These are phyloP conservation scores for Rhizoclosmatium globosum DNA, from an alignment of 192 early-diverging fungal genomes.

Conservation along the genomic window DNA sequence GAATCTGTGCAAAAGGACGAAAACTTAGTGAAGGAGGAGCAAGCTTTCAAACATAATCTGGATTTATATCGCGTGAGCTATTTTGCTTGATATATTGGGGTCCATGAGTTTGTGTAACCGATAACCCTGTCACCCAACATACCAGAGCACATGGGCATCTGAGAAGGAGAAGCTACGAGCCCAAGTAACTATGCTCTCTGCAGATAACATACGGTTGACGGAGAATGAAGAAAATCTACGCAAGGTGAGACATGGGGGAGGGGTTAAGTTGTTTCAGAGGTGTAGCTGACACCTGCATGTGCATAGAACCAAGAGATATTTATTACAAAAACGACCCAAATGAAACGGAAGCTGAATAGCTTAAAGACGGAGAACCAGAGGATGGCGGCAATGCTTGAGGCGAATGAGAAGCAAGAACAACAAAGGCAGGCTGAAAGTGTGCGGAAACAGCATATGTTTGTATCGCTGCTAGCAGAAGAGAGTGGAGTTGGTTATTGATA, in stretches of 20 bases:
- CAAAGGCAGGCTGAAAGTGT: conserved; percentile 26
- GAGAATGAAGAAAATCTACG: conserved; percentile 22
- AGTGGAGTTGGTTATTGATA: conserved; percentile 7
- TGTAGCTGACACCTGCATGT: background rate
- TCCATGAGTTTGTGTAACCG: too few species aligned
- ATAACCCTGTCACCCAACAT: background rate
- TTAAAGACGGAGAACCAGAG: conserved; percentile 26
- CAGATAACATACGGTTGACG: conserved; percentile 21
- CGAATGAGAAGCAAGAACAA: conserved; percentile 20
- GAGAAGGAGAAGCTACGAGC: conserved; percentile 26
- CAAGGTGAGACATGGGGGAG: background rate
- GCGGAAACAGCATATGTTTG: conserved; percentile 35
- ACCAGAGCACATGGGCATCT: conserved; percentile 29
- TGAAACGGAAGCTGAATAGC: conserved; percentile 26
- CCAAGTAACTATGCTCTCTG: conserved; percentile 24
- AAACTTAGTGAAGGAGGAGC: conserved; percentile 26
- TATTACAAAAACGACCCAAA: conserved; percentile 36
- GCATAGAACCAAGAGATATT: conserved; percentile 28
- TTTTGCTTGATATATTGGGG: background rate
- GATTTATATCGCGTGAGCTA: conserved; percentile 19
- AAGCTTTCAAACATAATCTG: conserved; percentile 32
- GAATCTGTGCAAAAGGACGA: conserved; percentile 34
- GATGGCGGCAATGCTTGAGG: conserved; percentile 30
- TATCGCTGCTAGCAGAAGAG: conserved; percentile 30
- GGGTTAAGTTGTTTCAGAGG: too few species aligned